phyloP scores from a whole-genome alignment of 768 basidiomycete species.

The Rhodotorula paludigena region DNA sequence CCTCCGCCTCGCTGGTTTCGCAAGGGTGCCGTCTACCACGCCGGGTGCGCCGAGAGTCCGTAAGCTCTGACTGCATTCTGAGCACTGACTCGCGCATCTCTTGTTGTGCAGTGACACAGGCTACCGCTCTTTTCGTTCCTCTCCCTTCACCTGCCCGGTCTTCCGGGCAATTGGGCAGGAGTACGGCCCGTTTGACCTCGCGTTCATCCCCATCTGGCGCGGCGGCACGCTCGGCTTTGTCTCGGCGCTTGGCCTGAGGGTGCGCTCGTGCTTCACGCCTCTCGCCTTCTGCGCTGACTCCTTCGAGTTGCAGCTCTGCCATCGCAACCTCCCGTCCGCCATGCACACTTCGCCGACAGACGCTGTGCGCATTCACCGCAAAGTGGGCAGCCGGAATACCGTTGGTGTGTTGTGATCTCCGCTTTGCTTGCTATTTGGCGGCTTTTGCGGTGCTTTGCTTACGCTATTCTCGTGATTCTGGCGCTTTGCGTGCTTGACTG shows the following conservation, averaged over 20 bases:
- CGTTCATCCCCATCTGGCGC: conserved; percentile 52
- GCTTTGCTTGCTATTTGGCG: not conserved
- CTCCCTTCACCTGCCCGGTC: conserved; percentile 46
- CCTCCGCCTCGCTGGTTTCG: not conserved
- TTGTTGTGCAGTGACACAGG: conserved; percentile 51
- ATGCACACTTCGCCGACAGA: conserved; percentile 51
- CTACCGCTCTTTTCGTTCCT: conserved; percentile 42
- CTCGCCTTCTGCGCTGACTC: too few relatives aligned
- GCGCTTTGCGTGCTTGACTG: too few relatives aligned
- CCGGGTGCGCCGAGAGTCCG: conserved; percentile 40
- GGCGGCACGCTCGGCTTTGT: conserved; percentile 50
- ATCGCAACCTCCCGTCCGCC: conserved; percentile 44
- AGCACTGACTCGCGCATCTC: too few relatives aligned
- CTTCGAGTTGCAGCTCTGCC: conserved; percentile 35
- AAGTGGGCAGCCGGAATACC: conserved; percentile 47
- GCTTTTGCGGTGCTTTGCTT: not conserved
- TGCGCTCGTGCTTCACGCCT: not conserved
- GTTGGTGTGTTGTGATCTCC: conserved; percentile 40
- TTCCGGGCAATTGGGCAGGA: conserved; percentile 50
- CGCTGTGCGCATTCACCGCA: conserved; percentile 48
- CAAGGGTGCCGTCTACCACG: conserved; percentile 40
- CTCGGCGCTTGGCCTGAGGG: conserved; percentile 48
- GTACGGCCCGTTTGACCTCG: conserved; percentile 50
- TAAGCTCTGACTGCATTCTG: too few relatives aligned
- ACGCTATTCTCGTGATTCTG: too few relatives aligned